Base-by-base conservation (phyloP, 2,329 filamentous ascomycete species). In the Rutstroemia sp. region DNA sequence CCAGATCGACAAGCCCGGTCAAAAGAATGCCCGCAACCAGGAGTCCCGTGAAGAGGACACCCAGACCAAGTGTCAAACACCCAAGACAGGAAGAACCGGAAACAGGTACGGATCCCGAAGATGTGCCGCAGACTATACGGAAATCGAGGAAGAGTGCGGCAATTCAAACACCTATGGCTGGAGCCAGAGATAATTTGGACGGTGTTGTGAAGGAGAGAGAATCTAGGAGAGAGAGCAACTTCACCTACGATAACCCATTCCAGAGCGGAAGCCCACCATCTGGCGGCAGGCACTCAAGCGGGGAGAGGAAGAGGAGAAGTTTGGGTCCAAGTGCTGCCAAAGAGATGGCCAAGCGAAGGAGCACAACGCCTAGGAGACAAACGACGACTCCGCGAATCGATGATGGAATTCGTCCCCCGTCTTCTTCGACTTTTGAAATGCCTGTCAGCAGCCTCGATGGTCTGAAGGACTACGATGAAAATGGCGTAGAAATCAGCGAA, bases 221-320 rank as follows among this genome's bases (percentile, higher is more conserved):
- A 10, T 62, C 64, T 7, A 62, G 63, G 44, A 69, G 79, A 6
- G 79, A 80, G 37, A 87, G 79, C 65, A 86, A 88, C 34, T 97
- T 97, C 71, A 90, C 87, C 1, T 81, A 86, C 63, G 90, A 96
- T 54, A 97, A 97, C 66, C 92, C 92, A 0, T 97, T 97, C 69
- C 92, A 97, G 70, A 89, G 88, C 68, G 87, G 90, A 42, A 88
- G 86, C 70, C 87, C 89, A 9, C 85, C 89, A 1, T 72, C 79
- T 5, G 69, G 74, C n/a, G 70, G 72, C 1, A 77, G 27, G 75
- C 75, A 68, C 27, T 73, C 79, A 21, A 73, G 69, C 61, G 73
- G 73, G 57, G 77, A 79, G 44, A 75, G 80, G 60, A 76, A 75
- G 64, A 78, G 65, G 17, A 69, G 63, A 53, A 69, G 64, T 54